Conservation (phyloP, 2,329 filamentous ascomycete species). For the Aureobasidium sp. region DNA sequence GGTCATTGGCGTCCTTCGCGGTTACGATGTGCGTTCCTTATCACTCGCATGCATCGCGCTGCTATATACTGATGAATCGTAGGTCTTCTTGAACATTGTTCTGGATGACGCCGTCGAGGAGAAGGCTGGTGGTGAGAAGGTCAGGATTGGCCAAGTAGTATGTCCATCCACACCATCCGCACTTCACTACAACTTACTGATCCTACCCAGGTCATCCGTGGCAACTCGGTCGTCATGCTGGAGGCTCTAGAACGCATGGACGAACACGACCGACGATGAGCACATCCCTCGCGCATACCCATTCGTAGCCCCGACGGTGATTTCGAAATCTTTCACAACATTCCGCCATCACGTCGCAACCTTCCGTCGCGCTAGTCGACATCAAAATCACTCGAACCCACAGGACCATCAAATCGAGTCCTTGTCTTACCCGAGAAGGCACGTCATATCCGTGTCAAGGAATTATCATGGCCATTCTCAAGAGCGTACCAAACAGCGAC, state of each 20-base stretch:
- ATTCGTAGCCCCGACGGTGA: not conserved
- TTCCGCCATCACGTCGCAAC: not conserved
- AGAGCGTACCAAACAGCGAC: not conserved
- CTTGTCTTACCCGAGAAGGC: not conserved
- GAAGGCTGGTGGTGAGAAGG: constrained; percentile 85
- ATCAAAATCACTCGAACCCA: not conserved
- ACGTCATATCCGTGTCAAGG: not conserved
- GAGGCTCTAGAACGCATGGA: constrained; percentile 49
- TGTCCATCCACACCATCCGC: constrained; percentile 30
- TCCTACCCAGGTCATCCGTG: constrained; percentile 70
- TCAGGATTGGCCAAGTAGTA: constrained; percentile 86
- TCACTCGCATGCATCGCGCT: not conserved
- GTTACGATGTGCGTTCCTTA: constrained; percentile 74
- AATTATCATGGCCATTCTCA: not conserved
- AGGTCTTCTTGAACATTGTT: constrained; percentile 98
- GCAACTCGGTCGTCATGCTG: constrained; percentile 97
- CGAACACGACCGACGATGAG: constrained; percentile 24
- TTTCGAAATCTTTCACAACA: not conserved
- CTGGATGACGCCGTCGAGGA: constrained; percentile 95
- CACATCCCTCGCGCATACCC: not conserved
- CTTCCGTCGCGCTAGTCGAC: not conserved
- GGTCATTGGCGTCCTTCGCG: constrained; percentile 86
- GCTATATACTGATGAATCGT: not conserved
- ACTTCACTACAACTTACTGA: not conserved
- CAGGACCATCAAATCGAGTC: not conserved